Evolutionary conservation across 805 yeast species (phyloP).

Genomic region (Suhomyces sp.): DNA sequence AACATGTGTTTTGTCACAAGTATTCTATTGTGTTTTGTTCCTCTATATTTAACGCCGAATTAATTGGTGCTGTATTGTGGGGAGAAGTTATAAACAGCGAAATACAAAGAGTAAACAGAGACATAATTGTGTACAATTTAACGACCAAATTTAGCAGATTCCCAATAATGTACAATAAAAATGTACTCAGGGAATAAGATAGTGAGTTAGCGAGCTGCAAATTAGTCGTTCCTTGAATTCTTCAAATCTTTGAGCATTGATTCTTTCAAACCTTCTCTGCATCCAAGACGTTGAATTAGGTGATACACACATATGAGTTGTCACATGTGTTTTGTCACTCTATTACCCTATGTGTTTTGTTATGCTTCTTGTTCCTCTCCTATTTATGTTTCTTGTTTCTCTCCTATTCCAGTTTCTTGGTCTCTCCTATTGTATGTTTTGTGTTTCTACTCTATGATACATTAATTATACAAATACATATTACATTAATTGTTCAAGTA

Average conservation of each 20-base stretch:
- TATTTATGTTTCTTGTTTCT: no score
- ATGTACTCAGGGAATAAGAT: no score
- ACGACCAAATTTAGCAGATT: not conserved
- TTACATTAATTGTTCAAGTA: slow-evolving; percentile 39
- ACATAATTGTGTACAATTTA: not conserved
- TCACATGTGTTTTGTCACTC: no score
- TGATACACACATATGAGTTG: no score
- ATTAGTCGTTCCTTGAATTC: not conserved
- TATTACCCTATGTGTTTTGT: no score
- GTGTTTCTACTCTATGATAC: not conserved
- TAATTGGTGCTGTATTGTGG: not conserved
- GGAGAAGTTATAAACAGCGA: not conserved
- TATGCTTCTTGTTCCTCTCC: no score
- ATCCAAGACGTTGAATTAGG: no score
- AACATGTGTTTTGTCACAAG: not conserved
- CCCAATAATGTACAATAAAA: not conserved
- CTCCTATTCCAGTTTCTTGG: not conserved
- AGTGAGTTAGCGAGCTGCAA: not conserved
- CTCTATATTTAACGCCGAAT: not conserved
- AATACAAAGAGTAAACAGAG: not conserved
- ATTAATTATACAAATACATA: not conserved
- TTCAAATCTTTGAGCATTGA: no score
- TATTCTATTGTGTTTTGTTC: no score
- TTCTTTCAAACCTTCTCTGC: no score
- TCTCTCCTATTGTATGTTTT: not conserved